phyloP scores from a whole-genome alignment of 108 stramenopile genomes.

The Conticribra weissflogii region DNA sequence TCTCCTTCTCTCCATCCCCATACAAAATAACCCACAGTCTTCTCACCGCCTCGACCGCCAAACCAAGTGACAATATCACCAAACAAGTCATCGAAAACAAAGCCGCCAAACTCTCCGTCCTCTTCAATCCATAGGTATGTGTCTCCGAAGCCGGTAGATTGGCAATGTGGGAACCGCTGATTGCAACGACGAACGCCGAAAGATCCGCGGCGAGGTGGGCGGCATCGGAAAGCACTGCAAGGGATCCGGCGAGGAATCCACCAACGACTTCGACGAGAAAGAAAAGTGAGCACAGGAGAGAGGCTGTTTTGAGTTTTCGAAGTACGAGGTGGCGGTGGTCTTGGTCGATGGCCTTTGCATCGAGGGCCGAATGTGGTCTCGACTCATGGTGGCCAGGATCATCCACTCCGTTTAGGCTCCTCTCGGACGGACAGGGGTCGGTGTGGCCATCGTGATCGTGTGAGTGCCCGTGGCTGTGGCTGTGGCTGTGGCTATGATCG shows the following conservation, averaged over 20 bases:
- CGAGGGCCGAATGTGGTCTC: neutral
- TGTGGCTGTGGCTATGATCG: constrained; percentile 25
- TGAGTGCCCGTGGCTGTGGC: constrained; percentile 19
- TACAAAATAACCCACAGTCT: constrained; percentile 53
- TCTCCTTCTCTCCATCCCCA: constrained; percentile 31
- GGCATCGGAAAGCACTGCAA: constrained; percentile 88
- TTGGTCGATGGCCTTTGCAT: constrained; percentile 16
- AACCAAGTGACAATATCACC: constrained; percentile 69
- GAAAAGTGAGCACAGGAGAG: constrained; percentile 63
- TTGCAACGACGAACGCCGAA: constrained; percentile 77
- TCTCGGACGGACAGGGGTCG: constrained; percentile 14
- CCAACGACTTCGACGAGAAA: constrained; percentile 82
- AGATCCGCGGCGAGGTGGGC: constrained; percentile 87
- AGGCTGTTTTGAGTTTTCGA: constrained; percentile 66
- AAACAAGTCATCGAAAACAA: constrained; percentile 85
- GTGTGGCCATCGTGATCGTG: neutral
- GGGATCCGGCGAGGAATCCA: constrained; percentile 68
- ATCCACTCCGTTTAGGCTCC: constrained; percentile 14
- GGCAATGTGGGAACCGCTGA: constrained; percentile 82
- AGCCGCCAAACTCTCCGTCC: constrained; percentile 93
- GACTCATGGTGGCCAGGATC: neutral
- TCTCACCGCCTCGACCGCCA: constrained; percentile 79
- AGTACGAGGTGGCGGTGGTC: constrained; percentile 58
- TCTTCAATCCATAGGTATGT: constrained; percentile 89
- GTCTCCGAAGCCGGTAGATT: constrained; percentile 74